Percentiles rank a stretch among this genome's conserved stretches.
Conservation (phyloP, 768 basidiomycete species). For the Xanthoconium purpureum region DNA sequence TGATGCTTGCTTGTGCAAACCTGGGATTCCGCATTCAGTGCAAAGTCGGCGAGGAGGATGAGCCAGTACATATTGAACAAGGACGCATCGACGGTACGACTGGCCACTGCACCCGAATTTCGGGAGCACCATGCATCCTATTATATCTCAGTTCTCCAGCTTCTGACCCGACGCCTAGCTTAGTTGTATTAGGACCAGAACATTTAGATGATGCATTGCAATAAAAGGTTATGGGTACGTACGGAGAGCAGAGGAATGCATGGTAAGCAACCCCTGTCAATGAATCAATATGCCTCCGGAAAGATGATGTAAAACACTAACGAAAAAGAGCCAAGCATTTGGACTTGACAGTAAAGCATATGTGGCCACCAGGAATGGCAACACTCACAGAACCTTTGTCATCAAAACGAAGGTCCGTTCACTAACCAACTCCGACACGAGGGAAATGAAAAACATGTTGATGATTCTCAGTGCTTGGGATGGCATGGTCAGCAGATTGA, state of each 20-base stretch:
- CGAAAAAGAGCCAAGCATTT: conserved; percentile 54
- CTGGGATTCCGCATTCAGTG: conserved; percentile 3
- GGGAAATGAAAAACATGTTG: too few species aligned
- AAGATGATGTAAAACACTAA: conserved; percentile 20
- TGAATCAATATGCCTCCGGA: not conserved
- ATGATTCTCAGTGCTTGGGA: conserved; percentile 14
- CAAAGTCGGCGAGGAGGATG: too few species aligned
- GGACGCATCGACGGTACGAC: conserved; percentile 54
- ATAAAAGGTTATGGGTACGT: not conserved
- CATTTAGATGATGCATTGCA: not conserved
- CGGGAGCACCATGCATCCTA: conserved; percentile 57
- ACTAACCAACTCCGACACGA: too few species aligned
- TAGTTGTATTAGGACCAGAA: conserved; percentile 40
- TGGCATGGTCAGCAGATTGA: conserved; percentile 62
- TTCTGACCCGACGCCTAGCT: too few species aligned
- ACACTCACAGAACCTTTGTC: conserved; percentile 48
- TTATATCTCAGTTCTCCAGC: too few species aligned
- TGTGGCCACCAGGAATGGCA: conserved; percentile 60
- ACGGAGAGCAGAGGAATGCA: not conserved
- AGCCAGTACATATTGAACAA: too few species aligned
- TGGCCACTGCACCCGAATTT: conserved; percentile 56
- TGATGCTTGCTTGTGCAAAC: conserved; percentile 42
- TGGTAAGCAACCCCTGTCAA: conserved; percentile 37
- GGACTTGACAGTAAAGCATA: conserved; percentile 45
- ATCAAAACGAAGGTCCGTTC: too few species aligned